These are phyloP conservation scores for Panicum miliaceum DNA, from an alignment of 176 grass and related monocot genomes.

Conservation along the genomic window DNA sequence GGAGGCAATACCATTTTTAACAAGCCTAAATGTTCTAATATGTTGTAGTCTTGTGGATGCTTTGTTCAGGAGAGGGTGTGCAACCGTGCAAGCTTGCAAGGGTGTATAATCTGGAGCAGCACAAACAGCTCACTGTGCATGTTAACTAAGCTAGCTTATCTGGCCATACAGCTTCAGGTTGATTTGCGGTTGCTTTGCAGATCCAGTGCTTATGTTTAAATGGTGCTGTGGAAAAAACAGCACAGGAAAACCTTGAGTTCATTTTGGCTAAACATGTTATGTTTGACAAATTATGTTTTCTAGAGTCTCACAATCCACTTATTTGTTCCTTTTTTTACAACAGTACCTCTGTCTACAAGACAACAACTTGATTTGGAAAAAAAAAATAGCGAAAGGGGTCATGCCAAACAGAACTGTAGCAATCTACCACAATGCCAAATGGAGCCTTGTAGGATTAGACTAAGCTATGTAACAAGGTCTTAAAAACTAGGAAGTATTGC, in stretches of 20 bases:
- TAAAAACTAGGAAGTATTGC: conserved; percentile 4
- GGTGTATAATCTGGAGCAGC: conserved; percentile 10
- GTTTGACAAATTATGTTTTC: not conserved
- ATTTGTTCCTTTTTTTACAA: not conserved
- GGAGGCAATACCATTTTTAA: not conserved
- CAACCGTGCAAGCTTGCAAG: not conserved
- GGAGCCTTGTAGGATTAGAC: conserved; percentile 10
- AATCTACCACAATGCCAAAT: not conserved
- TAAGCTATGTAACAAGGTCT: conserved; percentile 11
- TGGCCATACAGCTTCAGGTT: not conserved
- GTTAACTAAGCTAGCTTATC: conserved; percentile 38
- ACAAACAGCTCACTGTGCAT: conserved; percentile 10
- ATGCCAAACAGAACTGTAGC: not conserved
- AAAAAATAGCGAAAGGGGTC: not conserved
- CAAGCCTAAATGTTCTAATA: conserved; percentile 17
- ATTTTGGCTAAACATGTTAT: not conserved
- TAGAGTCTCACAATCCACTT: not conserved
- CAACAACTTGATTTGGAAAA: not conserved
- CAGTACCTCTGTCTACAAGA: not conserved
- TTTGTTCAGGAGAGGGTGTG: conserved; percentile 25
- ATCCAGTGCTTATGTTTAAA: conserved; percentile 1
- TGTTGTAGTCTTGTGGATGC: conserved; percentile 5
- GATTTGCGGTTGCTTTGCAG: not conserved
- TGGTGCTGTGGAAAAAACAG: not conserved
- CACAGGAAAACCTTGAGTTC: not conserved